Conservation (phyloP, 768 basidiomycete species). For the Rhodotorula taiwanensis region DNA sequence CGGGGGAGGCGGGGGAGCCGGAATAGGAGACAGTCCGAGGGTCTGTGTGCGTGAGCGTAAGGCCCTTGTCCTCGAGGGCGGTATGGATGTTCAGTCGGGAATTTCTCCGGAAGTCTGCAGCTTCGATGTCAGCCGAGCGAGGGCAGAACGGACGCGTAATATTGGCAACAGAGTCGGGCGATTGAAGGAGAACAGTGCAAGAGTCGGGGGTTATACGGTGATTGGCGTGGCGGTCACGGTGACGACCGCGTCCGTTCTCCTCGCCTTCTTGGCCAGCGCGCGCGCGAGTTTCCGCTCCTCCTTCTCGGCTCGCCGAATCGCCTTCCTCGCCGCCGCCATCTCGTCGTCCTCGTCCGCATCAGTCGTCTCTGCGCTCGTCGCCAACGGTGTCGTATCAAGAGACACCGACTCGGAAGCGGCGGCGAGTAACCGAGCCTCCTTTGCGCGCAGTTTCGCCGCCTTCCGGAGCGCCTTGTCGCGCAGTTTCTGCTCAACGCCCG, state of each 20-base stretch:
- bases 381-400: not conserved
- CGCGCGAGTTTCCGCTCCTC: constrained; percentile 13
- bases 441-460: constrained; percentile 2
- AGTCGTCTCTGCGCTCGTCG: not conserved
- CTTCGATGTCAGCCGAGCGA: too few relatives aligned
- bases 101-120: too few relatives aligned
- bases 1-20: too few relatives aligned
- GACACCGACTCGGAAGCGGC: not conserved
- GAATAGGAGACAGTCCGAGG: too few relatives aligned
- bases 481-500: not conserved
- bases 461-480: constrained; percentile 4
- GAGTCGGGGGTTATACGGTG: not conserved
- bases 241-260: not conserved
- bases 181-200: not conserved
- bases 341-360: constrained; percentile 3
- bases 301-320: constrained; percentile 18
- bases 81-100: too few relatives aligned
- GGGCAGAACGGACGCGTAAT: too few relatives aligned
- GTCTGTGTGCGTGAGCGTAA: too few relatives aligned
- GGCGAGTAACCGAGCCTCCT: not conserved
- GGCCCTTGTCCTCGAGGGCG: too few relatives aligned
- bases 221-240: not conserved
- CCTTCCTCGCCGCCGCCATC: constrained; percentile 9
- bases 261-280: constrained; percentile 1
- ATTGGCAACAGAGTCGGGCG: too few relatives aligned